Evolutionary conservation across 2,329 filamentous ascomycete genomes (phyloP), one percentile per base, ranked within the genome.

Genomic region (Hymenoscyphus scutula): DNA sequence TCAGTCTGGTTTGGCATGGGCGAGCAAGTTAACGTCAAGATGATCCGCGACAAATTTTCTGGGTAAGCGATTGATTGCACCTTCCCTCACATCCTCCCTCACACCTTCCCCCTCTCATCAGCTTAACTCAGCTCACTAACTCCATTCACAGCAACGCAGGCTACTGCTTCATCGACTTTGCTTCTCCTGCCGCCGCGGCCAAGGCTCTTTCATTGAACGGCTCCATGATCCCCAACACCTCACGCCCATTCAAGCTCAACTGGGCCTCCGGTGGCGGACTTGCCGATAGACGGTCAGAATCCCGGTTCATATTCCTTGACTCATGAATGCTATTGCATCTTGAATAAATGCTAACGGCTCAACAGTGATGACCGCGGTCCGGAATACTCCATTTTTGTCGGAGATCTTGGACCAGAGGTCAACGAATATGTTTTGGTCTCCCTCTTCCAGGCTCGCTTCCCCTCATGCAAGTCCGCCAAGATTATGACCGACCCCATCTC

Each of bases 401-500:
- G 95, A 69, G 95, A 99, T 75, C 88, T 99, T 67, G 95, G 95
- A 65, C 95, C 96, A 7, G 95, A 99, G 79, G 95, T 99, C 71
- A 99, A 97, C 78, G 95, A 99, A 81, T 98, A 96, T 74, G 94
- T 98, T 62, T 83, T 99, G 64, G 94, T 98, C 60, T 96, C 93
- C 29, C 88, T 99, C 58, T 99, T 99, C 85, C 94, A 98, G 80
- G 89, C 88, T 74, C 92, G 94, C 65, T 99, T 96, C 83, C 90
- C 90, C 0, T 96, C 92, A 8, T 98, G 94, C 90, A 98, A 98
- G 83, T 97, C 92, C 41, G 95, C 95, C 74, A 99, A 99, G 85
- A 99, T 99, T 79, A 99, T 99, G 95, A 97, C 94, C 65, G 95
- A 99, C 74, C 94, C 95, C 65, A 95, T 98, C 79, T 96, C 90